These are phyloP conservation scores for Phytophthora fragariae DNA, from an alignment of 352 stramenopile species.

Conservation along the genomic window DNA sequence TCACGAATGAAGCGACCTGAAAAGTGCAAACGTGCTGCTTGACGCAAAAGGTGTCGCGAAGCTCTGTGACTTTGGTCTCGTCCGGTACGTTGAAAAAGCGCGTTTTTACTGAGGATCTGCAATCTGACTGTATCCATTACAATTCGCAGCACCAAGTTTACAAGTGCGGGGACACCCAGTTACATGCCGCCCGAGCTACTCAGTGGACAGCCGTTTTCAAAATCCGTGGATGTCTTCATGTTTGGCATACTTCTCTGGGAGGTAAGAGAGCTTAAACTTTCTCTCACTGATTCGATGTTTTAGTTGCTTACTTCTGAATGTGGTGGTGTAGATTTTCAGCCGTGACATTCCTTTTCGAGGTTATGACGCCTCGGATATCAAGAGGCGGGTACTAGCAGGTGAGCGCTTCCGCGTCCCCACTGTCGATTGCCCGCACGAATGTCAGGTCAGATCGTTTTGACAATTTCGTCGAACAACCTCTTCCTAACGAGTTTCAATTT, in stretches of 20 bases:
- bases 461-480: not conserved
- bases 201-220: slow-evolving; percentile 83
- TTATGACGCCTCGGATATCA: slow-evolving; percentile 79
- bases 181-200: slow-evolving; percentile 93
- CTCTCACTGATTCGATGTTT: not conserved
- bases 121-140: not conserved
- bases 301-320: not conserved
- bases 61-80: slow-evolving; percentile 93
- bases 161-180: slow-evolving; percentile 87
- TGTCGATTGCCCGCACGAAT: slow-evolving; percentile 67
- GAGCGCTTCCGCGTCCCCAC: slow-evolving; percentile 83
- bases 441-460: slow-evolving; percentile 42
- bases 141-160: slow-evolving; percentile 70
- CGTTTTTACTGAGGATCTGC: not conserved
- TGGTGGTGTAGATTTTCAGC: slow-evolving; percentile 69
- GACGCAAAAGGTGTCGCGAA: slow-evolving; percentile 79
- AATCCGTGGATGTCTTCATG: slow-evolving; percentile 93
- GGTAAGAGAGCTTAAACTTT: slow-evolving; percentile 21
- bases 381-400: slow-evolving; percentile 69
- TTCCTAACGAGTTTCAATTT: slow-evolving; percentile 5
- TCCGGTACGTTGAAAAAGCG: slow-evolving; percentile 43
- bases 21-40: slow-evolving; percentile 91
- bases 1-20: slow-evolving; percentile 75
- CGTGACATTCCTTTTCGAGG: slow-evolving; percentile 81
- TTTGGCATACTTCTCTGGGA: slow-evolving; percentile 94